phyloP scores from a whole-genome alignment of 2,329 filamentous ascomycete species.

The Claviceps quebecensis region DNA sequence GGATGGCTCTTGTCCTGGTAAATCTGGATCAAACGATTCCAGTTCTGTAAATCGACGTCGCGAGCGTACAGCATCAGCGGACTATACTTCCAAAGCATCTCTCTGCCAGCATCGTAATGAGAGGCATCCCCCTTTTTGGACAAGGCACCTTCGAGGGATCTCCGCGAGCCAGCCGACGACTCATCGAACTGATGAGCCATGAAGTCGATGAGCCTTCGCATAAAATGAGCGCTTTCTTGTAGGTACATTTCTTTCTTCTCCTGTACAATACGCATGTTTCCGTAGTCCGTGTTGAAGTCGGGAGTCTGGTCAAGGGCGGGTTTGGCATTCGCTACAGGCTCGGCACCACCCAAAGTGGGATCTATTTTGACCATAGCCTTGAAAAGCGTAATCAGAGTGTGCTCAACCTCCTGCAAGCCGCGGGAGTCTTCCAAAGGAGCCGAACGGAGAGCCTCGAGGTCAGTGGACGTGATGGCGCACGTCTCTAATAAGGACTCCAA shows the following conservation, averaged over 20 bases:
- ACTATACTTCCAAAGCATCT: conserved; percentile 73
- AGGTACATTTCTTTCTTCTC: conserved; percentile 89
- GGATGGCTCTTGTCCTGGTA: conserved; percentile 67
- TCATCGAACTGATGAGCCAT: conserved; percentile 70
- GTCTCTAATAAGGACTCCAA: conserved; percentile 80
- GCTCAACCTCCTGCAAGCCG: conserved; percentile 66
- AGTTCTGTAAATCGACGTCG: conserved; percentile 69
- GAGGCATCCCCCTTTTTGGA: conserved; percentile 54
- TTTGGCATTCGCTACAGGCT: conserved; percentile 34
- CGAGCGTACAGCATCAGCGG: conserved; percentile 78
- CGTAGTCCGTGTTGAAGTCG: conserved; percentile 58
- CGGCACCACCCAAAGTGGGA: conserved; percentile 51
- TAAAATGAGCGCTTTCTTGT: conserved; percentile 60
- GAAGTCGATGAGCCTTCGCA: conserved; percentile 66
- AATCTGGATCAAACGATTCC: conserved; percentile 63
- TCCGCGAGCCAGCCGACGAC: conserved; percentile 55
- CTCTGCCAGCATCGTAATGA: conserved; percentile 58
- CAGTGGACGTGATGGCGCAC: conserved; percentile 70
- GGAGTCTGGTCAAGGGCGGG: conserved; percentile 27
- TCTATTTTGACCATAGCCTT: conserved; percentile 92
- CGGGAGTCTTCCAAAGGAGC: conserved; percentile 57
- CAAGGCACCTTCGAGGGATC: conserved; percentile 45
- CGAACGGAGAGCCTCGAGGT: conserved; percentile 56
- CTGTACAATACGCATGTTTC: conserved; percentile 83
- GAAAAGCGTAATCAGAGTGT: conserved; percentile 65